Evolutionary conservation across 2,329 filamentous ascomycete species (phyloP), one percentile per base, ranked within the genome.

Genomic region (Epichloe elymi): DNA sequence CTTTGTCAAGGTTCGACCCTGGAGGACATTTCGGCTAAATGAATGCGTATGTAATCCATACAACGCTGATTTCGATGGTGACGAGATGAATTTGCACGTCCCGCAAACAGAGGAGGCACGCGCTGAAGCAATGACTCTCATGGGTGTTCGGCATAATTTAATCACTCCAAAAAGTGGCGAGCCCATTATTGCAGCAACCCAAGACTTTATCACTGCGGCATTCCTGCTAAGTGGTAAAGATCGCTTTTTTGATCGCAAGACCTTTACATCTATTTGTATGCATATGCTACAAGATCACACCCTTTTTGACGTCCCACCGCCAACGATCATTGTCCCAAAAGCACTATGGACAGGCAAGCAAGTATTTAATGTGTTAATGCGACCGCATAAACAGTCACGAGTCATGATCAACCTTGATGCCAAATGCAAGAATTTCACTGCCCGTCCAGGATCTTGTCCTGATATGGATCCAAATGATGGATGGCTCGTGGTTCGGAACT

Each of bases 51-150:
- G 93, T 69, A 90, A 86, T 55, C 93, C 93, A 3, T 98, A 98
- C 74, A 98, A 98, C 60, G 93, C 93, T 51, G 93, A 98, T 78
- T 98, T 98, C 59, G 93, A 98, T 61, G 93, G 93, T 54, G 93
- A 98, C 60, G 93, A 98, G 67, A 98, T 98, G 93, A 98, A 98
- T 60, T 70, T 98, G 46, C 93, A 98, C 68, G 90, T 98, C 15
- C 93, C 93, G 2, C 93, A 98, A 65, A 97, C 93, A 0, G 93
- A 98, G 70, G 93, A 98, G 68, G 91, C 93, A 11, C 80, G 93
- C 52, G 88, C 91, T 2, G 93, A 98, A 68, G 93, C 93, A 0
- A 94, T 94, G 61, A 89, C 91, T 58, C 72, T 98, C 46, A 98
- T 98, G 93, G 93, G 93, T 41, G 90, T 98, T 51, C 95, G 96